Percentiles rank a stretch among this genome's conserved stretches.
Evolutionary conservation across 208 protist genomes (phyloP).

Genomic region (Novymonas esmeraldas): DNA sequence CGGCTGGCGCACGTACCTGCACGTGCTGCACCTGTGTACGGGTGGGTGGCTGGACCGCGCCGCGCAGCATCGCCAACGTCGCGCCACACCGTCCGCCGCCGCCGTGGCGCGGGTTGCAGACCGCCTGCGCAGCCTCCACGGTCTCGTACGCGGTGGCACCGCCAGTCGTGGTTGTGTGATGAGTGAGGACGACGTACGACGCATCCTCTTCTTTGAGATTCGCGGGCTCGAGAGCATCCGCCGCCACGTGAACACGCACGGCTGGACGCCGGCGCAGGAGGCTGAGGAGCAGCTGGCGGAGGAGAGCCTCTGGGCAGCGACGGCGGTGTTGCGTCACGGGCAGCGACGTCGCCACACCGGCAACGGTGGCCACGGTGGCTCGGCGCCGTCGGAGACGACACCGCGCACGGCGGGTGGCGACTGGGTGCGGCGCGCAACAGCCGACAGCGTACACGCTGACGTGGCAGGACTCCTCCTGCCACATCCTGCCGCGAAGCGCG

Average conservation of each 20-base stretch:
- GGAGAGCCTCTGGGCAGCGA: background rate
- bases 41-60: constrained; percentile 13
- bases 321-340: too few relatives aligned
- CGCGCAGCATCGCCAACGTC: constrained; percentile 12
- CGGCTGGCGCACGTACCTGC: constrained; percentile 21
- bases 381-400: too few relatives aligned
- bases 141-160: background rate
- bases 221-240: constrained; percentile 13
- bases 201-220: constrained; percentile 26
- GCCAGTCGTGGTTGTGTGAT: background rate
- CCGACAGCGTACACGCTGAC: too few relatives aligned
- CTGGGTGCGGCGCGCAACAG: too few relatives aligned
- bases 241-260: constrained; percentile 7
- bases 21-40: constrained; percentile 28
- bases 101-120: constrained; percentile 5
- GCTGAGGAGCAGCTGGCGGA: constrained; percentile 4
- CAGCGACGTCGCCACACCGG: too few relatives aligned
- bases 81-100: constrained; percentile 9
- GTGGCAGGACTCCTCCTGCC: too few relatives aligned
- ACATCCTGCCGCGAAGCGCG: too few relatives aligned
- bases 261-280: constrained; percentile 29
- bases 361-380: too few relatives aligned
- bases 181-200: background rate
- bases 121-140: background rate
- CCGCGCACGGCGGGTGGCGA: too few relatives aligned